Percentiles rank a stretch among this genome's conserved stretches.
Conservation (phyloP, 1,284 basidiomycete species). For the Ceratorhiza oryzae-sativae region DNA sequence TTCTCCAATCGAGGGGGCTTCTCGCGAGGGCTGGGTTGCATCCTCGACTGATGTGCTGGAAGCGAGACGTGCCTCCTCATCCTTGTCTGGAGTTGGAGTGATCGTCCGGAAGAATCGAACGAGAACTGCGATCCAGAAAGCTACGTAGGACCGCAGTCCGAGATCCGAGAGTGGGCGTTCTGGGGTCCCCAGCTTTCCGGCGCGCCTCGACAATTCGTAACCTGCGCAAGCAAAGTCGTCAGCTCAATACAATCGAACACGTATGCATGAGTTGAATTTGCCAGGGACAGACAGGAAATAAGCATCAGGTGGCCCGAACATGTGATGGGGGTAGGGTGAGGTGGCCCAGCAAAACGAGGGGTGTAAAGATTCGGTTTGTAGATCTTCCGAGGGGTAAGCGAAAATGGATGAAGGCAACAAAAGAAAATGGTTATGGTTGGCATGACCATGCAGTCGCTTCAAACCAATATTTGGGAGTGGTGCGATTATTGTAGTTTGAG, state of each 20-base stretch:
- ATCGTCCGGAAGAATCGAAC: constrained; percentile 73
- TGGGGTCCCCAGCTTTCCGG: constrained; percentile 86
- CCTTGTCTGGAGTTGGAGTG: neutral
- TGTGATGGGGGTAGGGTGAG: constrained; percentile 14
- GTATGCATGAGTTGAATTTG: constrained; percentile 9
- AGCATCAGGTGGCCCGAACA: constrained; percentile 24
- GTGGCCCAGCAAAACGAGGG: constrained; percentile 1
- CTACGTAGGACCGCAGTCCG: constrained; percentile 88
- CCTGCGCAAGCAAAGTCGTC: constrained; percentile 56
- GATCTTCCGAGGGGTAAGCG: neutral
- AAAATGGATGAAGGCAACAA: constrained; percentile 5
- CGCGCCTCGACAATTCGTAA: constrained; percentile 86
- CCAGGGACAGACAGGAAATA: neutral
- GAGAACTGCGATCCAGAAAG: constrained; percentile 89
- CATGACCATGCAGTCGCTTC: constrained; percentile 1
- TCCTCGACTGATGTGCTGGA: neutral
- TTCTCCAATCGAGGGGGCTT: constrained; percentile 12
- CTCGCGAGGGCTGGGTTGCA: too few species aligned
- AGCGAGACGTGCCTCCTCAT: constrained; percentile 18
- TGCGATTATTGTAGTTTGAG: constrained; percentile 13
- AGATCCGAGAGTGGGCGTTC: constrained; percentile 95
- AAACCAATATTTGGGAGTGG: constrained; percentile 3
- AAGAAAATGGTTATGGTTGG: constrained; percentile 15
- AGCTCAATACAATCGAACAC: constrained; percentile 17
- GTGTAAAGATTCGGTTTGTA: neutral